phyloP scores from a whole-genome alignment of 345 rosid genomes.

The Hibiscus syriacus region DNA sequence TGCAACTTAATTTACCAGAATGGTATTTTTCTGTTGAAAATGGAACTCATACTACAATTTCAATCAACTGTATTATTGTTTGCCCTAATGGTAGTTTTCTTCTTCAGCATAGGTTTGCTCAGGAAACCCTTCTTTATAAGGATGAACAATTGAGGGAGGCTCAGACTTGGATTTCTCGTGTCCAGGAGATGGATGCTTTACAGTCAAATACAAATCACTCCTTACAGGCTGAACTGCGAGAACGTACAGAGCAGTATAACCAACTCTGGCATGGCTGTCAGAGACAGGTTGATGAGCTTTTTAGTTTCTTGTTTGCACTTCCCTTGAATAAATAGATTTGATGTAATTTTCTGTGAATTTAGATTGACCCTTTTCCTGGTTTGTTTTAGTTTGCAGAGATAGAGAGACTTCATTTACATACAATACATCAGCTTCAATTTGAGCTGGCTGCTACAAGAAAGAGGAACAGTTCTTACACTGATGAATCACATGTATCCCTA shows the following conservation, averaged over 20 bases:
- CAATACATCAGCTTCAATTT: slow-evolving; percentile 81
- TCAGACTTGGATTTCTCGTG: slow-evolving; percentile 74
- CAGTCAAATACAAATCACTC: slow-evolving; percentile 67
- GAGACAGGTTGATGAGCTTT: slow-evolving; percentile 66
- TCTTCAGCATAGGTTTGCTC: slow-evolving; percentile 83
- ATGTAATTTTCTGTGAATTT: background rate
- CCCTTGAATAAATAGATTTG: background rate
- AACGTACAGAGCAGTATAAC: slow-evolving; percentile 73
- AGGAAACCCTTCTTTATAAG: slow-evolving; percentile 69
- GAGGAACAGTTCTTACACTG: slow-evolving; percentile 51
- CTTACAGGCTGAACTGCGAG: slow-evolving; percentile 72
- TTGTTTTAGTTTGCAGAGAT: slow-evolving; percentile 65
- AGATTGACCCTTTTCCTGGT: slow-evolving; percentile 14
- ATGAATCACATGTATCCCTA: slow-evolving; percentile 40
- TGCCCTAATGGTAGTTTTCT: slow-evolving; percentile 18
- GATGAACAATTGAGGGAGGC: slow-evolving; percentile 75
- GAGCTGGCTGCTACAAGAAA: slow-evolving; percentile 74
- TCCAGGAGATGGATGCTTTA: slow-evolving; percentile 81
- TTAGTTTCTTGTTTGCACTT: slow-evolving; percentile 9
- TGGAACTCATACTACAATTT: background rate
- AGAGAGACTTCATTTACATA: slow-evolving; percentile 35
- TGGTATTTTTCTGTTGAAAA: background rate
- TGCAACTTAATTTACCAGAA: background rate
- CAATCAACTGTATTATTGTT: background rate
- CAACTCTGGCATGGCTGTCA: slow-evolving; percentile 94